These are phyloP conservation scores for Mycosphaerelloides madeirae DNA, from an alignment of 2,329 filamentous ascomycete species.

Conservation along the genomic window DNA sequence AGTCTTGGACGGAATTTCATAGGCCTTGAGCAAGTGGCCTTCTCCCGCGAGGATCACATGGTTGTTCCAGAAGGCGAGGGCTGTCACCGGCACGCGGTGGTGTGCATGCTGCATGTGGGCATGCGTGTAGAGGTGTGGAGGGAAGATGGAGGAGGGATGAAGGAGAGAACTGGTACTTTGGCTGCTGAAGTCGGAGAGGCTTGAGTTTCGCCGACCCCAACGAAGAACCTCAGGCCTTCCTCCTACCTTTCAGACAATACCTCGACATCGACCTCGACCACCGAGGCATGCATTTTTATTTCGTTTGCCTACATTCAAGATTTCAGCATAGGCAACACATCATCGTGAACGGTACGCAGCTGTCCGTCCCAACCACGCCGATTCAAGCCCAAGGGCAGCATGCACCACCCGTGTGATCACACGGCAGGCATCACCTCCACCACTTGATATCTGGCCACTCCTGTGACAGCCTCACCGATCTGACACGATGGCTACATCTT, in stretches of 20 bases:
- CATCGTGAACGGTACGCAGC: too few relatives aligned
- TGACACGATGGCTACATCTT: slow-evolving; percentile 13
- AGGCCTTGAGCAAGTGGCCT: slow-evolving; percentile 40
- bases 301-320: too few relatives aligned
- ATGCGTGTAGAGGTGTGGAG: background rate
- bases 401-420: background rate
- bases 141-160: background rate
- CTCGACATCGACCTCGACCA: too few relatives aligned
- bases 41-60: slow-evolving; percentile 40
- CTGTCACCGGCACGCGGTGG: slow-evolving; percentile 41
- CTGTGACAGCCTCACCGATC: background rate
- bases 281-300: too few relatives aligned
- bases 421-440: slow-evolving; percentile 1
- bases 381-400: background rate
- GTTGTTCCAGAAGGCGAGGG: slow-evolving; percentile 36
- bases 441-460: background rate
- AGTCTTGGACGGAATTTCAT: slow-evolving; percentile 26
- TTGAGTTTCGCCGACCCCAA: too few relatives aligned
- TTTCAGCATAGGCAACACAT: too few relatives aligned
- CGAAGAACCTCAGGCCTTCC: too few relatives aligned
- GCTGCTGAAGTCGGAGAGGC: too few relatives aligned
- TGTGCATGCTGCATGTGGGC: slow-evolving; percentile 28
- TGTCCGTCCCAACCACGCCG: too few relatives aligned
- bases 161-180: too few relatives aligned
- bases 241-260: too few relatives aligned